Base-by-base conservation (phyloP, 441 rosid genomes). In the Adansonia madagascariensis region DNA sequence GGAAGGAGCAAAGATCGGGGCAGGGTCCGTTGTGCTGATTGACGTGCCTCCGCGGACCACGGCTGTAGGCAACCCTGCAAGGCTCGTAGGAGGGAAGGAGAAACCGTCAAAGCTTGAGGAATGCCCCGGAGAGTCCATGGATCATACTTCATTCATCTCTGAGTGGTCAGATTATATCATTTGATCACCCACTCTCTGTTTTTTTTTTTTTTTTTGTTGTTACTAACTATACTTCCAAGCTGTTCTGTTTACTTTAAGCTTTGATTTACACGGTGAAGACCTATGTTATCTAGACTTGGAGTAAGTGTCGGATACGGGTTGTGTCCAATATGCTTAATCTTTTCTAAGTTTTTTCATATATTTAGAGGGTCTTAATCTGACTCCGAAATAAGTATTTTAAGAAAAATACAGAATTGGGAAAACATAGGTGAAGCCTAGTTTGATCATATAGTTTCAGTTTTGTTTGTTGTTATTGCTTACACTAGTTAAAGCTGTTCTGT, bases 91-190 rank as follows among this genome's bases (percentile, higher is more conserved):
- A 74, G 96, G 98, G 35, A 95, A 93, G 81, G 95, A 90, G 72
- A 88, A 79, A 74, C 95, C 95, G 0, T 75, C 88, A 0, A 84
- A 57, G 78, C 85, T 81, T 31, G 97, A 93, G 78, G 98, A 92
- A 62, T 88, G 88, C 79, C 97, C 98, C 0, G 97, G 97, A 77
- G 98, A 95, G 81, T 88, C 97, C 31, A 95, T 95, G 99, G 98
- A 95, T 87, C 98, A 95, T 52, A 95, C 98, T 68, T 95, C 97
- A 0, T 94, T 92, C 79, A 92, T 94, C 73, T 80, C 92, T 0
- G 92, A 92, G 27, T 95, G 99, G 98, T 95, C 99, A 78, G 97
- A 92, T 82, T 95, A 95, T 73, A 93, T 90, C 17, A 95, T 95
- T 18, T 93, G 82, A 89, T 60, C 43, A 57, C 20, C 49, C 18